phyloP scores from a whole-genome alignment of 257 asterid species.

The Gardenia jasminoides region DNA sequence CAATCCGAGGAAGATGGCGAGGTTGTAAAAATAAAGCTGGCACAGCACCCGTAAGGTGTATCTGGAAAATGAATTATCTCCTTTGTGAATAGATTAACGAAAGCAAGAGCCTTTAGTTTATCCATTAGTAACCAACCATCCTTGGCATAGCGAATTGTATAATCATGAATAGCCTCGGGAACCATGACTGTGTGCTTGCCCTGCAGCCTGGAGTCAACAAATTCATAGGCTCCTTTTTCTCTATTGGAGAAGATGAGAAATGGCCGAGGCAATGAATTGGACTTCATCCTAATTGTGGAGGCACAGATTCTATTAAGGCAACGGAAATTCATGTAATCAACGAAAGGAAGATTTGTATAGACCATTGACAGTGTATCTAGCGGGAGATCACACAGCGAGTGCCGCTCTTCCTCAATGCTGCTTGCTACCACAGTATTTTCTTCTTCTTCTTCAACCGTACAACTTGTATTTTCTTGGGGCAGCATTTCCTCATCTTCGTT shows the following conservation, averaged over 20 bases:
- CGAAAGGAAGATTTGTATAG: too few species aligned
- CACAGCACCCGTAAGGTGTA: background rate
- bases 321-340: too few species aligned
- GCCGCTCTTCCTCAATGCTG: background rate
- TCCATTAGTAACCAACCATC: constrained; percentile 5
- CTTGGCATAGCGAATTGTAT: background rate
- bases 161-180: background rate
- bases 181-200: background rate
- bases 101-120: background rate
- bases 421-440: too few species aligned
- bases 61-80: background rate
- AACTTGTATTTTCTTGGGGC: background rate
- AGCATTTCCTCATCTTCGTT: background rate
- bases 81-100: background rate
- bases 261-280: background rate
- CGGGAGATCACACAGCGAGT: background rate
- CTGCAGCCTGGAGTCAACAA: background rate
- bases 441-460: too few species aligned
- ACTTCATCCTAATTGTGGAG: background rate
- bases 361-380: background rate
- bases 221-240: too few species aligned
- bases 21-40: background rate
- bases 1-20: background rate
- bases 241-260: too few species aligned
- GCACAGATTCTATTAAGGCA: background rate